phyloP scores from a whole-genome alignment of 2,329 filamentous ascomycete species.

The Aspergillus calidoustus region DNA sequence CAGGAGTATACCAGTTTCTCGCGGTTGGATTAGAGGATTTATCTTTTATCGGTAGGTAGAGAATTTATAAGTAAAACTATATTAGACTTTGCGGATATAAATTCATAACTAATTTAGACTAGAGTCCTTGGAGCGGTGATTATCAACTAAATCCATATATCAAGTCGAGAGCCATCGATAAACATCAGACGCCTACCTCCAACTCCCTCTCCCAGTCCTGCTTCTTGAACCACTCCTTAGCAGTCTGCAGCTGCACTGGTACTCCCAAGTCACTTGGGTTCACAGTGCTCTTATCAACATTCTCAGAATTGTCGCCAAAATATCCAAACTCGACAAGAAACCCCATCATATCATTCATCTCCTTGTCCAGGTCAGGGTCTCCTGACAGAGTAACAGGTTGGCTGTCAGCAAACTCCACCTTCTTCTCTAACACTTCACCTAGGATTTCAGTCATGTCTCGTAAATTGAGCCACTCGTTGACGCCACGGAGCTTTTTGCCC shows the following conservation, averaged over 20 bases:
- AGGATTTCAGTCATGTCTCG: neutral
- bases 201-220: slow-evolving; percentile 14
- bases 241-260: neutral
- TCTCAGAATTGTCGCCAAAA: slow-evolving; percentile 8
- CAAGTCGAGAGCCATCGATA: neutral
- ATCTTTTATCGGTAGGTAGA: no score
- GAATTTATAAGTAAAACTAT: no score
- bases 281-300: slow-evolving; percentile 2
- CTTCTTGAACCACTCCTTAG: slow-evolving; percentile 10
- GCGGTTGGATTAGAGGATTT: no score
- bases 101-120: no score
- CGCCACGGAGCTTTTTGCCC: slow-evolving; percentile 10
- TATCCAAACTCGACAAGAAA: slow-evolving; percentile 20
- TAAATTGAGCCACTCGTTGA: slow-evolving; percentile 16
- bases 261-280: slow-evolving; percentile 1
- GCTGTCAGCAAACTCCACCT: slow-evolving; percentile 8
- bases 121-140: neutral
- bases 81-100: no score
- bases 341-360: slow-evolving; percentile 15
- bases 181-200: neutral
- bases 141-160: neutral
- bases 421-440: neutral
- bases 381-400: neutral
- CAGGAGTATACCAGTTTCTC: no score
- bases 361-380: slow-evolving; percentile 9